Evolutionary conservation across 345 rosid genomes (phyloP).

Genomic region (Limnanthes douglasii): DNA sequence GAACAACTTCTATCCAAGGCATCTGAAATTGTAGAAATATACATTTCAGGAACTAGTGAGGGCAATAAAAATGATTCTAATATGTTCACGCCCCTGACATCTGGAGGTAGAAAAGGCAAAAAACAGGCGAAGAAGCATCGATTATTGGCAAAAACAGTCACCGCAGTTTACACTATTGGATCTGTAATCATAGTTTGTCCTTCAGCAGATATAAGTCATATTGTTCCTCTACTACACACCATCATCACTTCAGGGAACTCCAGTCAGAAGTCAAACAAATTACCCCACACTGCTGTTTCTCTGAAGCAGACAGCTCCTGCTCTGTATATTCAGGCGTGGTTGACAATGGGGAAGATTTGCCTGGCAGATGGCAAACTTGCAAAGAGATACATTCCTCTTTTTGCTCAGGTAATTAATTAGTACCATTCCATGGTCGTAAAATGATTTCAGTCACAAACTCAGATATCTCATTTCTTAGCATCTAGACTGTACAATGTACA

Average conservation of each 20-base stretch:
- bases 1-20: constrained; percentile 52
- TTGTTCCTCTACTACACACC: constrained; percentile 54
- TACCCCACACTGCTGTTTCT: constrained; percentile 36
- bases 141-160: constrained; percentile 37
- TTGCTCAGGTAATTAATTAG: constrained; percentile 54
- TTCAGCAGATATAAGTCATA: constrained; percentile 43
- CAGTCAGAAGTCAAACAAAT: constrained; percentile 36
- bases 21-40: constrained; percentile 41
- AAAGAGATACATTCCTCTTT: constrained; percentile 71
- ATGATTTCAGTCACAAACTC: background rate
- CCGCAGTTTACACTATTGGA: constrained; percentile 64
- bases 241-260: constrained; percentile 66
- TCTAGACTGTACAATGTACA: background rate
- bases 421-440: too few relatives aligned
- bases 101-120: constrained; percentile 33
- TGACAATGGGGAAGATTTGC: constrained; percentile 89
- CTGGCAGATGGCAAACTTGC: constrained; percentile 81
- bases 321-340: constrained; percentile 74
- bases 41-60: constrained; percentile 23
- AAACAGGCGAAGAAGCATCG: constrained; percentile 18
- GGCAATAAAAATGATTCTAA: constrained; percentile 18
- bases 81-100: constrained; percentile 54
- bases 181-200: constrained; percentile 65
- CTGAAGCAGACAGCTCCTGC: constrained; percentile 53
- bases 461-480: background rate